A percentile compares a stretch with the other conserved stretches of the same genome.
Evolutionary conservation across 257 asterid genomes (phyloP).

Genomic region (Solanum chilense): DNA sequence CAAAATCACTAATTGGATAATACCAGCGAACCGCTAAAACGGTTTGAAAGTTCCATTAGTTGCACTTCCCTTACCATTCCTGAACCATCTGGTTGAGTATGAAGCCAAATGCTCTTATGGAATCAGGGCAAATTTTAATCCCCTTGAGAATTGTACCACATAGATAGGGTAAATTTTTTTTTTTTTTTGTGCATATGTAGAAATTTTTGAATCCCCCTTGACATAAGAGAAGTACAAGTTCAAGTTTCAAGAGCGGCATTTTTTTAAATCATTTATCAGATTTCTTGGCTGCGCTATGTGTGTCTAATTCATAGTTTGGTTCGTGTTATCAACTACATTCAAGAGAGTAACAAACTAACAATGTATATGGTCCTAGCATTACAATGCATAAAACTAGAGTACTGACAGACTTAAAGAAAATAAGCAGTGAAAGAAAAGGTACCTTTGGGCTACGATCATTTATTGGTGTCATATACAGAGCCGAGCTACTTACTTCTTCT

Average conservation of each 20-base stretch:
- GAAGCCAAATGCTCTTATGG: background rate
- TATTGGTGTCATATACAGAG: constrained; percentile 10
- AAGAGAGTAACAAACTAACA: background rate
- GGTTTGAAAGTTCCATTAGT: background rate
- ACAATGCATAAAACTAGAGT: background rate
- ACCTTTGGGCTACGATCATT: background rate
- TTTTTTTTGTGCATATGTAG: background rate
- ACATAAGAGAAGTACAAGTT: background rate
- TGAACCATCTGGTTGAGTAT: background rate
- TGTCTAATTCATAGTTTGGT: background rate
- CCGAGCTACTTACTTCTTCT: constrained; percentile 12
- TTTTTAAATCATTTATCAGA: background rate
- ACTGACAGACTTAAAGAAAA: background rate
- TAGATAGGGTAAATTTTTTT: background rate
- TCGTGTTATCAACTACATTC: background rate
- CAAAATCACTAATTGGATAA: background rate
- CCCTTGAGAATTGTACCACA: background rate
- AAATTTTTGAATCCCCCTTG: background rate
- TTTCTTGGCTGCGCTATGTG: background rate
- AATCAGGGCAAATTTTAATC: background rate
- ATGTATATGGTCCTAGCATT: background rate
- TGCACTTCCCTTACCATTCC: background rate
- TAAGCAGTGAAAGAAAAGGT: background rate
- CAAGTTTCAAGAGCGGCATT: background rate
- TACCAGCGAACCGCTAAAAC: background rate